A percentile compares a stretch with the other conserved stretches of the same genome.
Conservation (phyloP, 2,329 filamentous ascomycete species). For the Aspergillus jensenii region DNA sequence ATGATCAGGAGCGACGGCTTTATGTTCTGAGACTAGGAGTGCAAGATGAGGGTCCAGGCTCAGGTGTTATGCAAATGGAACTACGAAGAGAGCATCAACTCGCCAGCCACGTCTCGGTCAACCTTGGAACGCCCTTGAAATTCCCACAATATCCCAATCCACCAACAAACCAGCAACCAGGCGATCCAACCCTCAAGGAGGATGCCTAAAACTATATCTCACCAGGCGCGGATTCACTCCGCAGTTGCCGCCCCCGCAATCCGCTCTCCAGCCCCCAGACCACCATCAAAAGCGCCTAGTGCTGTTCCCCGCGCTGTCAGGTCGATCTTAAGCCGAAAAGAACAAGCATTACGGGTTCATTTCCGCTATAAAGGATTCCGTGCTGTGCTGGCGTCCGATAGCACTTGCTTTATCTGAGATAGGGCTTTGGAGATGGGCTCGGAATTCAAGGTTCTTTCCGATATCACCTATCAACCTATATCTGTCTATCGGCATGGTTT, state of each 20-base stretch:
- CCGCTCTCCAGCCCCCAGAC: background rate
- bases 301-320: background rate
- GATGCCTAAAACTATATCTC: background rate
- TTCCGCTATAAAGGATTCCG: background rate
- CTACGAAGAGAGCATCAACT: background rate
- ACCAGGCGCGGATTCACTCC: background rate
- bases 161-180: background rate
- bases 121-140: background rate
- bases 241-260: background rate
- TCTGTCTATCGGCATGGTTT: conserved; percentile 9
- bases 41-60: too few species aligned
- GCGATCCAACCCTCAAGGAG: background rate
- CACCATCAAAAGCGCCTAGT: background rate
- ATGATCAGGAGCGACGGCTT: too few species aligned
- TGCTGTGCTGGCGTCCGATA: background rate
- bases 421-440: conserved; percentile 3
- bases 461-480: conserved; percentile 9
- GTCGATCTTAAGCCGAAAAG: background rate
- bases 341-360: background rate
- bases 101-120: background rate
- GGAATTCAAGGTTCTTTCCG: conserved; percentile 20
- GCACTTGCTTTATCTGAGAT: background rate
- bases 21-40: too few species aligned
- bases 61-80: background rate
- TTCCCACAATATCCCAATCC: background rate